Conservation (phyloP, 441 rosid genomes). For the Pelargonium citronellum region DNA sequence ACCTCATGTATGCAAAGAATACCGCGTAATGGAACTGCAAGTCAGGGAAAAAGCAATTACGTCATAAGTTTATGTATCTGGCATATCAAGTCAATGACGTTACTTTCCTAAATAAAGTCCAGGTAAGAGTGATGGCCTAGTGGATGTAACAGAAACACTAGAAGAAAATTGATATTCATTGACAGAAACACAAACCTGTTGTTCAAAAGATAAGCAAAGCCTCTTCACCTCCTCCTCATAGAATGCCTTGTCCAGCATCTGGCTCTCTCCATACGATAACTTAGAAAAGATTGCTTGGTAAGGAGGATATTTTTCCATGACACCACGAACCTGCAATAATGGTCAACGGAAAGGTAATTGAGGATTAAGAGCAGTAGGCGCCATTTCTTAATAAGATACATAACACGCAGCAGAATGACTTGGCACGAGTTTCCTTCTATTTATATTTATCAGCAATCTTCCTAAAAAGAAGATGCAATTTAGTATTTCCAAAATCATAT, state of each 20-base stretch:
- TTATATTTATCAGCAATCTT: neutral
- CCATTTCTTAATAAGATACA: neutral
- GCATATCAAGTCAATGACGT: neutral
- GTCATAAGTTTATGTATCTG: neutral
- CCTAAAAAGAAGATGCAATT: neutral
- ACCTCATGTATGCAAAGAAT: slow-evolving; percentile 89
- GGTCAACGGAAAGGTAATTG: neutral
- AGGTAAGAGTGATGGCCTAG: neutral
- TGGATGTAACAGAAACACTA: neutral
- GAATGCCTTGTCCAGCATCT: slow-evolving; percentile 93
- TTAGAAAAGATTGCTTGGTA: slow-evolving; percentile 78
- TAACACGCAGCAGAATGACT: neutral
- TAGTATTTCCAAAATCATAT: neutral
- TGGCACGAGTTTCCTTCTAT: neutral
- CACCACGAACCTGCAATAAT: slow-evolving; percentile 64
- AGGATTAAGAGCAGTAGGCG: neutral
- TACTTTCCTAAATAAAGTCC: neutral
- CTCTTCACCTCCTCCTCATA: slow-evolving; percentile 97
- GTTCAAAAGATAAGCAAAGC: slow-evolving; percentile 92
- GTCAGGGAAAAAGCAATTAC: neutral
- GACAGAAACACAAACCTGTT: slow-evolving; percentile 54
- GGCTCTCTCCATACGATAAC: slow-evolving; percentile 88
- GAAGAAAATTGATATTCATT: neutral
- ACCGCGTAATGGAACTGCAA: slow-evolving; percentile 88
- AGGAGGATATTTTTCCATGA: slow-evolving; percentile 89